Percentiles rank a stretch among this genome's conserved stretches.
These are phyloP conservation scores for Breynia disticha DNA, from an alignment of 441 rosid genomes.

Conservation along the genomic window DNA sequence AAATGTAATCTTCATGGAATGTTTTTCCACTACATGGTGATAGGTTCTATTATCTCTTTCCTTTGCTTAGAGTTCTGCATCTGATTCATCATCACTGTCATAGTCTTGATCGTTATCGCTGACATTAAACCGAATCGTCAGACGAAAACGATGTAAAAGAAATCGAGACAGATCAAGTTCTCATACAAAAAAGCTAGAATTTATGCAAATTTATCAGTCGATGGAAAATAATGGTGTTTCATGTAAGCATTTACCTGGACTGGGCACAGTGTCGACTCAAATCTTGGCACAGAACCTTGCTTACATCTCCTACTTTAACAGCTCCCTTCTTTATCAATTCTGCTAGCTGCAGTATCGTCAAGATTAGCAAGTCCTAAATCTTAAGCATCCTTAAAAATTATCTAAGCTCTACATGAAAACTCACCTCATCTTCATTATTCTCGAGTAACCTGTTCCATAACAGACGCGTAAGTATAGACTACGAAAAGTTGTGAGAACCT, in stretches of 20 bases:
- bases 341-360: constrained; percentile 38
- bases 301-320: constrained; percentile 52
- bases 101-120: constrained; percentile 17
- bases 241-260: constrained; percentile 36
- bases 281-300: constrained; percentile 67
- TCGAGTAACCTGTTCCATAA: constrained; percentile 57
- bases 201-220: not conserved
- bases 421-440: constrained; percentile 88
- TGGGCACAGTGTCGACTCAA: constrained; percentile 64
- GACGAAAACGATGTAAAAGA: not conserved
- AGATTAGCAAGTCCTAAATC: not conserved
- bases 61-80: constrained; percentile 32
- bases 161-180: not conserved
- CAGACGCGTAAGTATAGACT: constrained; percentile 10
- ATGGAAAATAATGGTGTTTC: not conserved
- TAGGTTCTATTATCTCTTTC: not conserved
- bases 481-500: constrained; percentile 7
- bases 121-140: constrained; percentile 12
- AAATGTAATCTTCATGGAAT: not conserved
- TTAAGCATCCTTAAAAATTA: not conserved
- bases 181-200: not conserved
- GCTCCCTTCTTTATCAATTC: constrained; percentile 66
- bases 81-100: constrained; percentile 13
- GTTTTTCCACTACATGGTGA: constrained; percentile 1
- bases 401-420: constrained; percentile 11